These are phyloP conservation scores for Taphrina communis DNA, from an alignment of 1,139 yeast genomes.

Conservation along the genomic window DNA sequence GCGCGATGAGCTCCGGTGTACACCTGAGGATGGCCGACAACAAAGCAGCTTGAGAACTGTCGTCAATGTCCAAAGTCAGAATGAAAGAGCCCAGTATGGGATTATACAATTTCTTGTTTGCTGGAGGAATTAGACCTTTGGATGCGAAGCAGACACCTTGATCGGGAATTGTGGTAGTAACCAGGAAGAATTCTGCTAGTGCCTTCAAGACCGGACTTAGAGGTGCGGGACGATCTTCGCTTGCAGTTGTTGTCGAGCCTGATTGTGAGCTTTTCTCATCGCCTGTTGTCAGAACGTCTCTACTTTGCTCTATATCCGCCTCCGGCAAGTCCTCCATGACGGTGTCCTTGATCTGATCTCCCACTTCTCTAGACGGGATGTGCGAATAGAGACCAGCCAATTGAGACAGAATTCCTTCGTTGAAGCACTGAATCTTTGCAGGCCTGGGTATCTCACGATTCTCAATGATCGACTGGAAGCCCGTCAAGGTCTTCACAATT, in stretches of 20 bases:
- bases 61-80: conserved; percentile 76
- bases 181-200: conserved; percentile 59
- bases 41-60: conserved; percentile 64
- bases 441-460: conserved; percentile 70
- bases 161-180: conserved; percentile 60
- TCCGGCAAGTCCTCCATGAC: neutral
- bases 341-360: conserved; percentile 44
- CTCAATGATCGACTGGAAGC: conserved; percentile 58
- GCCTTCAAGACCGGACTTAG: neutral
- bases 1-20: conserved; percentile 75
- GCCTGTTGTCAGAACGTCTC: neutral
- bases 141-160: conserved; percentile 69
- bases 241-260: neutral
- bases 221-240: neutral
- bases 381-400: conserved; percentile 50
- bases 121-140: conserved; percentile 61
- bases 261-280: neutral
- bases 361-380: conserved; percentile 44
- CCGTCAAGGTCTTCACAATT: conserved; percentile 56
- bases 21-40: conserved; percentile 59
- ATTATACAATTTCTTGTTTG: conserved; percentile 57
- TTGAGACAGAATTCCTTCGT: conserved; percentile 73
- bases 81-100: conserved; percentile 68
- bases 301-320: conserved; percentile 38
- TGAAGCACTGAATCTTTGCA: conserved; percentile 75